Evolutionary conservation across 108 stramenopile genomes (phyloP).

Genomic region (Cyclotella choctawhatcheeana): DNA sequence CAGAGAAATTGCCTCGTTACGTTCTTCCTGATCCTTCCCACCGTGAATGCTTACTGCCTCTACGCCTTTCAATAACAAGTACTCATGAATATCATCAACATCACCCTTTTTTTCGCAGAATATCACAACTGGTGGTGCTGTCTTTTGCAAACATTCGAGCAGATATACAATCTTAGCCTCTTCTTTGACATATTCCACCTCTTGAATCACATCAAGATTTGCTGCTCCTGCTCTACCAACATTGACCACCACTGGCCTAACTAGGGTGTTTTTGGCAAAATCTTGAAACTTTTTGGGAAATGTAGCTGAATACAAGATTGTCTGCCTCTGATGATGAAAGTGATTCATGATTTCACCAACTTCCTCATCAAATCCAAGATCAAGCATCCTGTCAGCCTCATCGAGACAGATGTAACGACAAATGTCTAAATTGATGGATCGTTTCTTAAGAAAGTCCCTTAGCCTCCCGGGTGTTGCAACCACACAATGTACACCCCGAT

Average conservation of each 20-base stretch:
- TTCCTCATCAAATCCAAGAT: slow-evolving; percentile 97
- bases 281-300: slow-evolving; percentile 96
- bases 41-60: slow-evolving; percentile 99
- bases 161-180: slow-evolving; percentile 97
- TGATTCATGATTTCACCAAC: slow-evolving; percentile 91
- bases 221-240: slow-evolving; percentile 38
- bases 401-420: slow-evolving; percentile 88
- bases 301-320: slow-evolving; percentile 98
- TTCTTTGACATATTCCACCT: slow-evolving; percentile 88
- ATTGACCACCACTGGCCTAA: slow-evolving; percentile 90
- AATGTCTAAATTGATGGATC: slow-evolving; percentile 89
- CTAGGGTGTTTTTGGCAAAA: slow-evolving; percentile 86
- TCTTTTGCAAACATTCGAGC: too few relatives aligned
- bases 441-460: slow-evolving; percentile 94
- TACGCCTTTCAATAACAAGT: slow-evolving; percentile 81
- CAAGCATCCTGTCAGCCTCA: slow-evolving; percentile 93
- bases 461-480: slow-evolving; percentile 97
- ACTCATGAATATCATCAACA: slow-evolving; percentile 90
- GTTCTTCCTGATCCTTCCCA: slow-evolving; percentile 89
- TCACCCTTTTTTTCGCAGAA: slow-evolving; percentile 84
- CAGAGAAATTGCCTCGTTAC: slow-evolving; percentile 87
- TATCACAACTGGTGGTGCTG: too few relatives aligned
- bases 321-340: slow-evolving; percentile 89
- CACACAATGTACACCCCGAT: slow-evolving; percentile 90
- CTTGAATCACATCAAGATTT: slow-evolving; percentile 42